These are phyloP conservation scores for Citrus inodora DNA, from an alignment of 345 rosid species.

Conservation along the genomic window DNA sequence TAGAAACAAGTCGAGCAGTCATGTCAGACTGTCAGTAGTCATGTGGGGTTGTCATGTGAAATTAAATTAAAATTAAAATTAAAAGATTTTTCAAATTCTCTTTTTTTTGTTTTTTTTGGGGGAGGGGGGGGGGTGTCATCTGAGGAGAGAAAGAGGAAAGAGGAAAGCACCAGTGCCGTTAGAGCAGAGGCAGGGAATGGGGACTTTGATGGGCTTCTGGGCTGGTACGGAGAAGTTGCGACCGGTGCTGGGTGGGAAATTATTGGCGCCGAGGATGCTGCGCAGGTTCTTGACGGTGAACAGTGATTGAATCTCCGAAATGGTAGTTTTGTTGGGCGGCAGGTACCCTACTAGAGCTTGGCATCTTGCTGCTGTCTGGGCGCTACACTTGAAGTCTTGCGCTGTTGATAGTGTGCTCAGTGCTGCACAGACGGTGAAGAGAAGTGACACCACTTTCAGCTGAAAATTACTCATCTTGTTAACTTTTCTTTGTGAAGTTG, in stretches of 20 bases:
- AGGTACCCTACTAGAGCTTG: slow-evolving; percentile 30
- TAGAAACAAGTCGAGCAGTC: not conserved
- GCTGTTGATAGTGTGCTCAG: slow-evolving; percentile 11
- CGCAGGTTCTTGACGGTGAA: slow-evolving; percentile 32
- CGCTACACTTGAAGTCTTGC: slow-evolving; percentile 30
- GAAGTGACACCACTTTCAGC: not conserved
- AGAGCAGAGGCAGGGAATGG: slow-evolving; percentile 37
- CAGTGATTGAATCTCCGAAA: slow-evolving; percentile 27
- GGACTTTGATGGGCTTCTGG: slow-evolving; percentile 17
- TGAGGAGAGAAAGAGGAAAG: not conserved
- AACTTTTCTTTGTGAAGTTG: too few species aligned
- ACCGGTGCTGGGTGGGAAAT: slow-evolving; percentile 15
- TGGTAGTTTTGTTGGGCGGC: slow-evolving; percentile 22
- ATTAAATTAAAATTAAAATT: not conserved
- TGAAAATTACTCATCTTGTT: slow-evolving; percentile 2
- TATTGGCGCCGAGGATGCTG: slow-evolving; percentile 41
- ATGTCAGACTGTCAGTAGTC: not conserved
- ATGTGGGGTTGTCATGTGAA: not conserved
- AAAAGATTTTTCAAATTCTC: not conserved
- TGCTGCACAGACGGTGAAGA: slow-evolving; percentile 3
- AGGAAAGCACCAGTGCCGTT: slow-evolving; percentile 32
- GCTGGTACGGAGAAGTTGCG: slow-evolving; percentile 7
- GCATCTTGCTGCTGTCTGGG: slow-evolving; percentile 6
- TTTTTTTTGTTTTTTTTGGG: too few species aligned
- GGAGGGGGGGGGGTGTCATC: too few species aligned